These are phyloP conservation scores for Porodaedalea pini DNA, from an alignment of 1,284 basidiomycete species.

Conservation along the genomic window DNA sequence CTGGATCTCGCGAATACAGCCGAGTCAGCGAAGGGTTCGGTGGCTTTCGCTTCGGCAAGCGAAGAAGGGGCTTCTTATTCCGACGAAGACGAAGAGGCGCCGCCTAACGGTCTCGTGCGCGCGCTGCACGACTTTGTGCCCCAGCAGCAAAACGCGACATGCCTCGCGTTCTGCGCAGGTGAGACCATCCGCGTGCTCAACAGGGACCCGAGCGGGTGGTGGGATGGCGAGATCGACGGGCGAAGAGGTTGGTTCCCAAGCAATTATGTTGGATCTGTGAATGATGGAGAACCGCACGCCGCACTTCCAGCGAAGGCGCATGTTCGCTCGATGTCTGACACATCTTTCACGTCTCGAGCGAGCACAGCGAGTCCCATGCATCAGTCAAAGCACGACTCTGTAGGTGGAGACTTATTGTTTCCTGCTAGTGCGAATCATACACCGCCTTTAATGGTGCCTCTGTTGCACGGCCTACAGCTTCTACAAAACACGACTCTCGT, in stretches of 20 bases:
- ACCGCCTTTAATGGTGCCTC: slow-evolving; percentile 69
- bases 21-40: neutral
- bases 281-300: slow-evolving; percentile 42
- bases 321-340: slow-evolving; percentile 10
- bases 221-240: slow-evolving; percentile 92
- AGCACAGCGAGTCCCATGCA: slow-evolving; percentile 11
- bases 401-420: slow-evolving; percentile 9
- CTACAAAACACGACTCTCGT: slow-evolving; percentile 81
- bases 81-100: slow-evolving; percentile 12
- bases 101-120: slow-evolving; percentile 59
- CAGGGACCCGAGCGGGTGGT: slow-evolving; percentile 90
- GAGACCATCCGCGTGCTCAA: slow-evolving; percentile 90
- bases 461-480: slow-evolving; percentile 81
- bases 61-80: slow-evolving; percentile 7
- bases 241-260: slow-evolving; percentile 98
- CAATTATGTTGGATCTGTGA: slow-evolving; percentile 57
- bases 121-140: slow-evolving; percentile 87
- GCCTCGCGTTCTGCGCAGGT: slow-evolving; percentile 85
- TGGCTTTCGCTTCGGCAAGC: slow-evolving; percentile 1
- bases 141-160: slow-evolving; percentile 69
- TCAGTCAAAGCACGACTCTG: neutral
- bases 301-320: slow-evolving; percentile 34
- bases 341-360: slow-evolving; percentile 14
- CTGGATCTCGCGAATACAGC: slow-evolving; percentile 35
- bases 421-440: slow-evolving; percentile 11